Base-by-base conservation (phyloP, 1,284 basidiomycete genomes). In the Erythrobasidium hasegawianum region DNA sequence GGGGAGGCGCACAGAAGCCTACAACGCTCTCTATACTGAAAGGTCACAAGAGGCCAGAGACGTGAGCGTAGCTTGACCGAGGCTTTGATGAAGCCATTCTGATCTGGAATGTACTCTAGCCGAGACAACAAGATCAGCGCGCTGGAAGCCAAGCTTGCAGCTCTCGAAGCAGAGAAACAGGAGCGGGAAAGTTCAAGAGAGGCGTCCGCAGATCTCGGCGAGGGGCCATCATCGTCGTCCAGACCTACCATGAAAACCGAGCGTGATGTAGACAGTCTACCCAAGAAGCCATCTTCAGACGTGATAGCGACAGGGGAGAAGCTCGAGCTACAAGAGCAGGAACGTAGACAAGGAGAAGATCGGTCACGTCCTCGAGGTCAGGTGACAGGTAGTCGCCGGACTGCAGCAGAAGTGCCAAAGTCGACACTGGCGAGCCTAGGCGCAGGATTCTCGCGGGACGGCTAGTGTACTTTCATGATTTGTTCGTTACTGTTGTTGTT, bases 21-120 rank as follows among this genome's bases (percentile, higher is more conserved):
- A 97, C 94, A 0, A 87, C 91, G 13, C 79, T 97, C 45, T 94
- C 90, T 72, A 77, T 97, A 59, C 80, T 91, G 50, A 97, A 97
- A 79, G 86, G 81, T 22, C 81, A 86, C 45, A 78, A 79, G 22
- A 80, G 82, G 67, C 81, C 83, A 9, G 81, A 83, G 55, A 84
- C 84, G 90, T 91, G n/a, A n/a, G 71, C 72, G 84, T 80, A n/a
- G n/a, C n/a, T n/a, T n/a, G n/a, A n/a, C n/a, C n/a, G n/a, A n/a
- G n/a, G n/a, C n/a, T n/a, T n/a, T n/a, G n/a, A n/a, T n/a, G n/a
- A n/a, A n/a, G n/a, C 43, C 14, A 24, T 47, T 47, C 43, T 47
- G 33, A 33, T 5, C 33, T 33, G 33, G 33, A 33, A 33, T n/a
- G n/a, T n/a, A n/a, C 4, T 33, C 54, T 71, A 92, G 90, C 64